Evolutionary conservation across 2,329 filamentous ascomycete species (phyloP), one percentile per base, ranked within the genome.

Genomic region (Zymoseptoria brevis): DNA sequence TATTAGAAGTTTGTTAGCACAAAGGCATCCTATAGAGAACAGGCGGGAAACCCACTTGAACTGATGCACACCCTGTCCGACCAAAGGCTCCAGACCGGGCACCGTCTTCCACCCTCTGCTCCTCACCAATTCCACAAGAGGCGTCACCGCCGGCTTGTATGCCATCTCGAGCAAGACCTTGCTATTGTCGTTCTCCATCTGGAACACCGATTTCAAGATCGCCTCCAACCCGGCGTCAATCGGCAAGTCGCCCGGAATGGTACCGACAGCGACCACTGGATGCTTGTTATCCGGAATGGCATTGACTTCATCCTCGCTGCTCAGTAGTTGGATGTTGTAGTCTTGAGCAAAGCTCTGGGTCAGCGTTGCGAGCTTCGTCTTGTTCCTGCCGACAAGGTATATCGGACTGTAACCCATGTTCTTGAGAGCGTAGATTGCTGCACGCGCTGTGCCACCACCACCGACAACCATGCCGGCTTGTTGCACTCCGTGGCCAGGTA

Each of bases 121-220:
- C 66, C 87, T 83, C 2, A 92, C 93, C 71, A 96, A 77, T 71
- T 88, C 82, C 86, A 97, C 96, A 65, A 96, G 75, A 7, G 87
- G 83, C 4, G 94, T 99, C 56, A 89, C 82, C 0, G 83, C 79
- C 19, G 94, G 94, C 75, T 93, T 95, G 75, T 99, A 99, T 1
- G 94, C 93, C 92, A 99, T 96, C 74, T 99, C 94, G 3, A 97
- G 76, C 61, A 97, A 75, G 11, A 94, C 83, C 19, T 83, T 81
- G 24, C 75, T 75, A 5, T 74, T 74, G 55, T 75, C 75, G 22
- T 72, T 72, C 6, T 66, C 85, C 68, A 69, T 72, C 22, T 74
- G 70, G 63, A 86, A 83, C 59, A 86, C 72, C 3, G 73, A 68
- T 64, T 77, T 77, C 16, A 96, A 76, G 1, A 88, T 79, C 66